Conservation (phyloP, 2,329 filamentous ascomycete genomes). For the Rhynchosporium graminicola region DNA sequence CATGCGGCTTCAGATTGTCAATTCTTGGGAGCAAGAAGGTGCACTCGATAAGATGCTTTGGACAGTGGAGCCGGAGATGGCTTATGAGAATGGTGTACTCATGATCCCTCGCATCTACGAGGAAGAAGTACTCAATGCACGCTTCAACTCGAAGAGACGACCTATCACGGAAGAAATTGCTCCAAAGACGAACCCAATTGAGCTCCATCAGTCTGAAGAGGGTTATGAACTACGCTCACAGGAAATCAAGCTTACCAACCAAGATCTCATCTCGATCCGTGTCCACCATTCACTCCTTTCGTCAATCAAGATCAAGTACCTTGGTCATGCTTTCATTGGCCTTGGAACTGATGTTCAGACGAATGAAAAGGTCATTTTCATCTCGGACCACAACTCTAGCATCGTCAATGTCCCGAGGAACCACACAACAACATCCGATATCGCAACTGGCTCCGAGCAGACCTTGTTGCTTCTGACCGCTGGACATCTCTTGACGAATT, state of each 20-base stretch:
- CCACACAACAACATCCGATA: not conserved
- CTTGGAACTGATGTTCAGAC: not conserved
- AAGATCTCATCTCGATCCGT: not conserved
- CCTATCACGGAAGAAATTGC: slow-evolving; percentile 16
- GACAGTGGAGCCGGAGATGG: slow-evolving; percentile 28
- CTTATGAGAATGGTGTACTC: slow-evolving; percentile 19
- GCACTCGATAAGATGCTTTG: slow-evolving; percentile 16
- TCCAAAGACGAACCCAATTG: not conserved
- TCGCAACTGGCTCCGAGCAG: not conserved
- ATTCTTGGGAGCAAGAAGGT: slow-evolving; percentile 4
- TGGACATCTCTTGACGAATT: slow-evolving; percentile 1
- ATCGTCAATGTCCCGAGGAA: not conserved
- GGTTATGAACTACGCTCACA: not conserved
- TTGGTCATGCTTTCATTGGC: slow-evolving; percentile 1
- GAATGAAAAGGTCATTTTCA: not conserved
- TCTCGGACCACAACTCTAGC: slow-evolving; percentile 8
- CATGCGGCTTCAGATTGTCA: slow-evolving; percentile 17
- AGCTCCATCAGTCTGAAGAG: not conserved
- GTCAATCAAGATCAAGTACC: not conserved
- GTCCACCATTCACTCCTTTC: not conserved
- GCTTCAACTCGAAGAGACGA: slow-evolving; percentile 22
- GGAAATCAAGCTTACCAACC: not conserved
- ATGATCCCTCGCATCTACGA: slow-evolving; percentile 22
- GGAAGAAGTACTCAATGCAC: slow-evolving; percentile 14
- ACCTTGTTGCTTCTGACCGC: not conserved